Conservation (phyloP, 306 rosid genomes). For the Corylus avellana region DNA sequence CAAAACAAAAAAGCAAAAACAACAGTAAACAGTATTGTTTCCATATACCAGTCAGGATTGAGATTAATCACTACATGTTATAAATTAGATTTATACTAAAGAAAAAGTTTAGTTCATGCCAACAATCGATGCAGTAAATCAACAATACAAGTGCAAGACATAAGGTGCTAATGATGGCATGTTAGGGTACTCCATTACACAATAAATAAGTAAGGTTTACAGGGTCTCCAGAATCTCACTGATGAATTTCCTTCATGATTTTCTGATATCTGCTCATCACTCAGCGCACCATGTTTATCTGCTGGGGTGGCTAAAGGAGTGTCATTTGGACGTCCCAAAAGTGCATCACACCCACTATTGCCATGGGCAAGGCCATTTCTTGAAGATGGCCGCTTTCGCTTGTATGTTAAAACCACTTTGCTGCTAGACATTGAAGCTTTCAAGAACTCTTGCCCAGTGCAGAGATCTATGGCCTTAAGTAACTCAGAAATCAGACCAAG, state of each 20-base stretch:
- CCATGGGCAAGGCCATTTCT: conserved; percentile 33
- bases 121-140: conserved; percentile 4
- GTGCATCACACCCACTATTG: conserved; percentile 25
- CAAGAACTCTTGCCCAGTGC: conserved; percentile 21
- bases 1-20: neutral
- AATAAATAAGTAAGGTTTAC: conserved; percentile 7
- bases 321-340: conserved; percentile 22
- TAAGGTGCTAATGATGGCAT: neutral
- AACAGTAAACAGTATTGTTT: neutral
- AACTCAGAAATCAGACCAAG: conserved; percentile 12
- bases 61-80: conserved; percentile 1
- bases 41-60: conserved; percentile 2
- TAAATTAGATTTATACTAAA: conserved; percentile 1
- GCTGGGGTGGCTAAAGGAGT: conserved; percentile 22
- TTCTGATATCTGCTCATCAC: conserved; percentile 31
- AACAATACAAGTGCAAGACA: neutral
- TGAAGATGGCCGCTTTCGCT: conserved; percentile 48
- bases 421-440: conserved; percentile 51
- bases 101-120: conserved; percentile 9
- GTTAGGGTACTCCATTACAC: neutral
- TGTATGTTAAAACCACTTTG: conserved; percentile 61
- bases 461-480: conserved; percentile 23
- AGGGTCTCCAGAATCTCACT: conserved; percentile 39
- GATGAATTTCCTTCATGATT: conserved; percentile 28
- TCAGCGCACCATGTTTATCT: conserved; percentile 24